phyloP scores from a whole-genome alignment of 495 filamentous ascomycete genomes.

The Hypomontagnella submonticulosa region DNA sequence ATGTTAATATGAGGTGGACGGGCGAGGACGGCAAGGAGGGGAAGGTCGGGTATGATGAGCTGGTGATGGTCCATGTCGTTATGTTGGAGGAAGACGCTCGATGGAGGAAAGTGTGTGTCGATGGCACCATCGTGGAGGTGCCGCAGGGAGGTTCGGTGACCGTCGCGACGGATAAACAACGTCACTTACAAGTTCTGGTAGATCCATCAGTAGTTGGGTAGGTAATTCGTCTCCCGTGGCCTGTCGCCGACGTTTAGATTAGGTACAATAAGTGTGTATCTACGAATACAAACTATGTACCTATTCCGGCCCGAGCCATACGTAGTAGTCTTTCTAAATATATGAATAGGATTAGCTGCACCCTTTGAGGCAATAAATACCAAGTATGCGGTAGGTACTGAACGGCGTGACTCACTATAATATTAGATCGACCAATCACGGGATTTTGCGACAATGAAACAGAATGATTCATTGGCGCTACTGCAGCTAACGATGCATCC shows the following conservation, averaged over 20 bases:
- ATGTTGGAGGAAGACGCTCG: constrained; percentile 70
- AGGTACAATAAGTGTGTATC: not conserved
- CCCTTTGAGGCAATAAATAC: not conserved
- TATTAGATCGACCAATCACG: constrained; percentile 33
- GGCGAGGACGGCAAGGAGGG: constrained; percentile 43
- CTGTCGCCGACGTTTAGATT: not conserved
- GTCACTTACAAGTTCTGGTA: constrained; percentile 51
- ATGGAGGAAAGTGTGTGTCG: constrained; percentile 88
- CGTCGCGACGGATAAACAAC: constrained; percentile 53
- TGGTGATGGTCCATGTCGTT: constrained; percentile 71
- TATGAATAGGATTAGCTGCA: not conserved
- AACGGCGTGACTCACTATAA: constrained; percentile 21
- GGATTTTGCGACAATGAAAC: constrained; percentile 19
- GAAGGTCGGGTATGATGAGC: constrained; percentile 71
- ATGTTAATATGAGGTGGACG: constrained; percentile 64
- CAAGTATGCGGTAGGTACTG: not conserved
- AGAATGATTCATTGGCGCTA: constrained; percentile 50
- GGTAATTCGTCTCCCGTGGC: too few species aligned
- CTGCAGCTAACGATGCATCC: constrained; percentile 35
- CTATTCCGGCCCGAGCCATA: too few species aligned
- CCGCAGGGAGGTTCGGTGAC: constrained; percentile 77
- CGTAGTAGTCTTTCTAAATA: too few species aligned
- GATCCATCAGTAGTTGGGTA: constrained; percentile 38
- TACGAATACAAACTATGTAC: not conserved
- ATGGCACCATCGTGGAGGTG: constrained; percentile 83